These are phyloP conservation scores for Tylopilus cervinicoccineus DNA, from an alignment of 768 basidiomycete species.

Conservation along the genomic window DNA sequence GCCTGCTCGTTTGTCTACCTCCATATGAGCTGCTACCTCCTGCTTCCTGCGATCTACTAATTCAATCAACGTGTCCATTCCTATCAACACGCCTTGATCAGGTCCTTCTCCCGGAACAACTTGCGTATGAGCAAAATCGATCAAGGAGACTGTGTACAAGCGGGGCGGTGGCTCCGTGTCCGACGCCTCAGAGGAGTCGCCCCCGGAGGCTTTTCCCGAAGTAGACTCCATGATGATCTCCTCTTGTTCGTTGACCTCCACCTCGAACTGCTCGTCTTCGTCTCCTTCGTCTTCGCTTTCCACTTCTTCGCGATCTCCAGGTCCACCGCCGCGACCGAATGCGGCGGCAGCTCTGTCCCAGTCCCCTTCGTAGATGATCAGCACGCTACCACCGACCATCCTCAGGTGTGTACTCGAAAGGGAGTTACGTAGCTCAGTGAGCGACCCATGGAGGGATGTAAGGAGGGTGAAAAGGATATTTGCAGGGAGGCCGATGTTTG, in stretches of 20 bases:
- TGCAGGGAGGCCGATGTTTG: slow-evolving; percentile 50
- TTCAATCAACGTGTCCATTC: slow-evolving; percentile 60
- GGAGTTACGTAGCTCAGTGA: slow-evolving; percentile 47
- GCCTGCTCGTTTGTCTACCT: neutral
- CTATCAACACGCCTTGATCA: slow-evolving; percentile 73
- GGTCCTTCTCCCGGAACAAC: slow-evolving; percentile 66
- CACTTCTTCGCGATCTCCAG: slow-evolving; percentile 1
- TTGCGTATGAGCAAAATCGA: slow-evolving; percentile 92
- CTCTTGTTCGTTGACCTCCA: slow-evolving; percentile 30
- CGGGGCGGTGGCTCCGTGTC: slow-evolving; percentile 6
- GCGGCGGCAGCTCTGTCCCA: slow-evolving; percentile 35
- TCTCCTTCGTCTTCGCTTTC: slow-evolving; percentile 37
- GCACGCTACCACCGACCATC: slow-evolving; percentile 77
- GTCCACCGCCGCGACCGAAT: slow-evolving; percentile 32
- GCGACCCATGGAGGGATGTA: slow-evolving; percentile 45
- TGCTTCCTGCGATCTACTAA: slow-evolving; percentile 58
- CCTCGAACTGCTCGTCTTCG: slow-evolving; percentile 38
- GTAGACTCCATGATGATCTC: slow-evolving; percentile 20
- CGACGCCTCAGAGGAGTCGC: slow-evolving; percentile 40
- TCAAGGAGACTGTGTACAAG: slow-evolving; percentile 64
- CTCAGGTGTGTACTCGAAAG: slow-evolving; percentile 60
- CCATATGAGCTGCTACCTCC: slow-evolving; percentile 31
- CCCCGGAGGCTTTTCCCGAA: slow-evolving; percentile 12
- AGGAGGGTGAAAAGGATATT: slow-evolving; percentile 56
- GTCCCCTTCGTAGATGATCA: slow-evolving; percentile 79